Base-by-base conservation (phyloP, 2,329 filamentous ascomycete genomes). In the Aspergillus tubingensis region DNA sequence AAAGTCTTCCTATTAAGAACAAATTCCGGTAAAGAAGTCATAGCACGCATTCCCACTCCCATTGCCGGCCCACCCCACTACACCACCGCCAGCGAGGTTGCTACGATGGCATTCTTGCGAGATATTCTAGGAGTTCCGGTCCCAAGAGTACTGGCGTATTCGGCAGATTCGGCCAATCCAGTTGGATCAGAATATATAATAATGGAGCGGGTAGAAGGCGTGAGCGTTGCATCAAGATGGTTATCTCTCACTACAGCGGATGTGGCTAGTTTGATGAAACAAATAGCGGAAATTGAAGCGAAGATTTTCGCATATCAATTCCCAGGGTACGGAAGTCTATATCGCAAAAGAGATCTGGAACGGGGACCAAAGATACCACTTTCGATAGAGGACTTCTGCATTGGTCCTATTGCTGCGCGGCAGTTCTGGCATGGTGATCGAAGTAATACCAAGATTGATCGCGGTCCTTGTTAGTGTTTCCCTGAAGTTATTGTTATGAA, bases 121-220 rank as follows among this genome's bases (percentile, higher is more conserved):
- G 13, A 5, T 63, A 19, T 71, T n/a, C 65, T 74, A 15, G 52
- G 67, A 57, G 58, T 78, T 30, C 77, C 76, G 5, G 72, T 80
- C 11, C 77, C 77, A 0, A 62, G 73, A 54, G 59, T 80, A 32
- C 70, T 76, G 41, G 64, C 64, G 19, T 78, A 78, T 62, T 79
- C 71, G 13, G 36, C 70, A 36, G 70, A 68, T 23, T 60, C 65
- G 4, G 65, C 75, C 17, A 80, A 80, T 62, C 61, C 74, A 8
- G 72, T 77, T 47, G 74, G 76, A 17, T 73, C 75, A 51, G 76
- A 78, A 62, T 80, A 77, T 57, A 75, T 81, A 25, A 67, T 80
- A n/a, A 79, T 80, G 73, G 76, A 79, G 60, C 70, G 71, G n/a
- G 50, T 77, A 13, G 53, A 64, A 1, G 78, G 78, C 2, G 70